Percentiles rank a stretch among this genome's conserved stretches.
phyloP scores from a whole-genome alignment of 176 grass and related monocot species.

The Carex kokanica region DNA sequence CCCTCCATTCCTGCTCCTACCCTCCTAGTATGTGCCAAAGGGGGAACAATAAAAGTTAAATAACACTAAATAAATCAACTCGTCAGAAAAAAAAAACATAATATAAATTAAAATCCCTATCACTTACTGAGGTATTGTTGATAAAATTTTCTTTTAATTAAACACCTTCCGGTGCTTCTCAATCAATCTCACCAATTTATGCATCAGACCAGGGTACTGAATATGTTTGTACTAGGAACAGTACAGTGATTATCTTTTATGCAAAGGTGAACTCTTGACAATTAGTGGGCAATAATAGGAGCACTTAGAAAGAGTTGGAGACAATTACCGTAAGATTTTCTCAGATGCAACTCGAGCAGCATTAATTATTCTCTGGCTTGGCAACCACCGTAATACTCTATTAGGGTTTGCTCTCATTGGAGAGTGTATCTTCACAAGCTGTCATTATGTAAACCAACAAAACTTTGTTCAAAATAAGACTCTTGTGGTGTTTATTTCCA shows the following conservation, averaged over 20 bases:
- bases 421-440: slow-evolving; percentile 97
- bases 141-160: not conserved
- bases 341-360: slow-evolving; percentile 78
- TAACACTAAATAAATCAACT: not conserved
- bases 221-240: not conserved
- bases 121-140: not conserved
- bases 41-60: not conserved
- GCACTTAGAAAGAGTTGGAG: not conserved
- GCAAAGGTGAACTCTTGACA: not conserved
- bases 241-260: not conserved
- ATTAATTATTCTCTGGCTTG: slow-evolving; percentile 46
- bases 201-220: not conserved
- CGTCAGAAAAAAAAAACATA: not conserved
- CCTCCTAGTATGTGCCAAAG: slow-evolving; percentile 44
- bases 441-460: slow-evolving; percentile 22
- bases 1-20: slow-evolving; percentile 52
- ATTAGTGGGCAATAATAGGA: not conserved
- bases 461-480: slow-evolving; percentile 3
- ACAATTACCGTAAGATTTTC: slow-evolving; percentile 70
- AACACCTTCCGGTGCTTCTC: not conserved
- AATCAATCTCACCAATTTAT: not conserved
- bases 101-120: not conserved
- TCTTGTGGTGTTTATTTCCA: not conserved
- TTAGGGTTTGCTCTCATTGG: slow-evolving; percentile 78
- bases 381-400: slow-evolving; percentile 55